A percentile compares a stretch with the other conserved stretches of the same genome.
Conservation (phyloP, 768 basidiomycete species). For the Termitomyces sp. region DNA sequence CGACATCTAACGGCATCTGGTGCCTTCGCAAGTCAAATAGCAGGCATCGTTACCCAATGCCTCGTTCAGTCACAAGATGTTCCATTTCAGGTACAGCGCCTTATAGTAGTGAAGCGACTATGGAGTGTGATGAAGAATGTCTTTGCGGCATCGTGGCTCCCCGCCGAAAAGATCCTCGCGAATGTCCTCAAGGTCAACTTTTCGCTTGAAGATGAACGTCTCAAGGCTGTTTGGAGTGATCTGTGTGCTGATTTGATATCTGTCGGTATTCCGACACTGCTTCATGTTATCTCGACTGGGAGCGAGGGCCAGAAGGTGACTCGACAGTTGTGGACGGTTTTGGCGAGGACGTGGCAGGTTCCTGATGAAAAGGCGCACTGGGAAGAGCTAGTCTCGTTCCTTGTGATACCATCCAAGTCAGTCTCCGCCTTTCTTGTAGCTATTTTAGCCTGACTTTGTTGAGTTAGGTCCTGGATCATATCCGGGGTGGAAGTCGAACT, state of each 20-base stretch:
- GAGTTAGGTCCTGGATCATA: slow-evolving; percentile 45
- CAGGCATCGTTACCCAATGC: slow-evolving; percentile 36
- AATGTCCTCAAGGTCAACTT: slow-evolving; percentile 45
- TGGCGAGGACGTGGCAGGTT: slow-evolving; percentile 34
- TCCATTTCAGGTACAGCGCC: slow-evolving; percentile 32
- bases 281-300: slow-evolving; percentile 31
- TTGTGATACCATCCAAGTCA: slow-evolving; percentile 50
- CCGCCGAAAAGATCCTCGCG: slow-evolving; percentile 46
- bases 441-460: neutral
- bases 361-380: slow-evolving; percentile 28
- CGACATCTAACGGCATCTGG: slow-evolving; percentile 34
- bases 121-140: slow-evolving; percentile 54
- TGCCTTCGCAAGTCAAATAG: slow-evolving; percentile 32
- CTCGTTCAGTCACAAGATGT: slow-evolving; percentile 23
- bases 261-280: slow-evolving; percentile 36
- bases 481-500: slow-evolving; percentile 37
- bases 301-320: slow-evolving; percentile 34
- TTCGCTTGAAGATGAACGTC: slow-evolving; percentile 33
- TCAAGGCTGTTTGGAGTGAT: slow-evolving; percentile 45
- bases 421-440: slow-evolving; percentile 6
- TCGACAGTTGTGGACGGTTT: slow-evolving; percentile 47
- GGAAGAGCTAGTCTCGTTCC: slow-evolving; percentile 42
- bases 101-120: slow-evolving; percentile 42
- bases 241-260: slow-evolving; percentile 50
- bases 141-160: slow-evolving; percentile 40